Conservation (phyloP, 78 protist species). For the Blattamonas nauphoetae region DNA sequence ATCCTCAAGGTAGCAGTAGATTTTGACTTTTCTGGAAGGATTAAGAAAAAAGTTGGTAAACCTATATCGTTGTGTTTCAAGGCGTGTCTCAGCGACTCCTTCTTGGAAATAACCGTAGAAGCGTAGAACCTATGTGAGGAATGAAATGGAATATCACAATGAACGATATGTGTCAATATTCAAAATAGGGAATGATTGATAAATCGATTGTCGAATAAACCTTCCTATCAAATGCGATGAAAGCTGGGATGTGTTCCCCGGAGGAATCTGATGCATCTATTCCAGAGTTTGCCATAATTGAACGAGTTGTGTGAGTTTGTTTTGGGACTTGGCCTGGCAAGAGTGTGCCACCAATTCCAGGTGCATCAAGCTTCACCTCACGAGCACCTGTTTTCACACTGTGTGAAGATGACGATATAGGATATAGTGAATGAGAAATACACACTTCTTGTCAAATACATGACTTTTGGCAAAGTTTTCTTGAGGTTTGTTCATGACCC, state of each 20-base stretch:
- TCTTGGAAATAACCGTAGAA: conserved; percentile 26
- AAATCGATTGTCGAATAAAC: background rate
- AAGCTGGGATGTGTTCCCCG: conserved; percentile 8
- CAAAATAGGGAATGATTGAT: background rate
- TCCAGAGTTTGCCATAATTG: background rate
- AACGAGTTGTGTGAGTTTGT: background rate
- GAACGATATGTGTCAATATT: background rate
- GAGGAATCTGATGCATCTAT: background rate
- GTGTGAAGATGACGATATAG: background rate
- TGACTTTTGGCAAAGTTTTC: background rate
- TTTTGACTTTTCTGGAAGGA: conserved; percentile 1
- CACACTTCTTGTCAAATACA: background rate
- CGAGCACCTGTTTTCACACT: background rate
- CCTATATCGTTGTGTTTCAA: conserved; percentile 3
- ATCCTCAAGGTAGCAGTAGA: conserved; percentile 40
- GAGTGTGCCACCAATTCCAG: background rate
- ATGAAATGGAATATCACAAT: background rate
- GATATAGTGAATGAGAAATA: background rate
- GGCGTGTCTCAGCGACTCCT: conserved; percentile 4
- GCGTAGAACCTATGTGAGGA: background rate
- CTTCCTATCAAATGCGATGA: conserved; percentile 1
- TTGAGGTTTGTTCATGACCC: background rate
- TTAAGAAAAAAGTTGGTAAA: background rate
- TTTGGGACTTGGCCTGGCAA: background rate
- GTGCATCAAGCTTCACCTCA: background rate